These are phyloP conservation scores for Coelastrella sp. DNA, from an alignment of 139 green algal species.

Conservation along the genomic window DNA sequence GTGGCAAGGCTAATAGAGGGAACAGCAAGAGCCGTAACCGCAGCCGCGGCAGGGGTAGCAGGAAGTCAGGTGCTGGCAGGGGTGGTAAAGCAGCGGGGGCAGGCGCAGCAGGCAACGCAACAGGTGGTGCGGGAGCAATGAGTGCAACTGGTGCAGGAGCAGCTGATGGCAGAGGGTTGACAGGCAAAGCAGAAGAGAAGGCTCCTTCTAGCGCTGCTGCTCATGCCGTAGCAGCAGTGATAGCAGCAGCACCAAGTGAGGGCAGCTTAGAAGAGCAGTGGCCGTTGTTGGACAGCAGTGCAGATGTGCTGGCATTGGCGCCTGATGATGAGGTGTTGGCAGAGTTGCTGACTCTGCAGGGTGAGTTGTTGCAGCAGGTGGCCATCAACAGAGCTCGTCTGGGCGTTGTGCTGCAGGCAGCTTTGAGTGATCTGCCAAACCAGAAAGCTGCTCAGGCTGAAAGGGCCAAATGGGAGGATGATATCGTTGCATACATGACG, in stretches of 20 bases:
- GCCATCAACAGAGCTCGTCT: constrained; percentile 70
- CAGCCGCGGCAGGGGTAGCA: background rate
- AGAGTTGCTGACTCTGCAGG: constrained; percentile 79
- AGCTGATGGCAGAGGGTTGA: too few relatives aligned
- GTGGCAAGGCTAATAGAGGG: background rate
- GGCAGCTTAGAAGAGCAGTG: constrained; percentile 70
- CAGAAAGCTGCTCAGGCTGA: constrained; percentile 55
- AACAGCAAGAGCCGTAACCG: background rate
- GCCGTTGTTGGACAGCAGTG: constrained; percentile 50
- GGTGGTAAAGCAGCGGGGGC: constrained; percentile 7
- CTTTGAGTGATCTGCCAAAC: constrained; percentile 62
- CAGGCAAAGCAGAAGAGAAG: background rate
- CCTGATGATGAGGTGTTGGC: constrained; percentile 87
- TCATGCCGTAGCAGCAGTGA: constrained; percentile 11
- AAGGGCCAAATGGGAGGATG: constrained; percentile 53
- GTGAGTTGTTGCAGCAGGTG: constrained; percentile 76
- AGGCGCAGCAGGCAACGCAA: background rate
- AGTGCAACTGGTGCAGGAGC: background rate
- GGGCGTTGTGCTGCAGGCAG: constrained; percentile 51
- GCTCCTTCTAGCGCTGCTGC: constrained; percentile 10
- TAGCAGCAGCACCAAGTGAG: constrained; percentile 50
- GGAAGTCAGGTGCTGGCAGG: background rate
- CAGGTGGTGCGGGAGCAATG: constrained; percentile 14
- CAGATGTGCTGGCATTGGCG: constrained; percentile 70
- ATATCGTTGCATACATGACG: constrained; percentile 69